phyloP scores from a whole-genome alignment of 2,329 filamentous ascomycete genomes.

The Botrytis squamosa region DNA sequence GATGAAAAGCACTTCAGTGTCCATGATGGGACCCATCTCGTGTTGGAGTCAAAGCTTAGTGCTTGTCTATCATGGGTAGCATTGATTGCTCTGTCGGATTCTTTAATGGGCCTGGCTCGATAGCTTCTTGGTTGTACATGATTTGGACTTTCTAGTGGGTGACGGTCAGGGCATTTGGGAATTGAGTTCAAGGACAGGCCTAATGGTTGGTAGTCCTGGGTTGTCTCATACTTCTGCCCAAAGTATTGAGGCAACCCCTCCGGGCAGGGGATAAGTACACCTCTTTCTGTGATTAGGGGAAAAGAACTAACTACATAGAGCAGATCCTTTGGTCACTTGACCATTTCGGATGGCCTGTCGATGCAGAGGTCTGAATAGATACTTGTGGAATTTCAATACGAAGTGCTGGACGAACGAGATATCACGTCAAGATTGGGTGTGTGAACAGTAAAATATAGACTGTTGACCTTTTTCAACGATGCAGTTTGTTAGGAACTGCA shows the following conservation, averaged over 20 bases:
- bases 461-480: slow-evolving; percentile 55
- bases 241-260: slow-evolving; percentile 35
- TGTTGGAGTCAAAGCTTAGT: slow-evolving; percentile 92
- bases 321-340: not conserved
- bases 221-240: slow-evolving; percentile 30
- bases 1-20: slow-evolving; percentile 29
- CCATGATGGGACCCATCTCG: slow-evolving; percentile 74
- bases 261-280: slow-evolving; percentile 39
- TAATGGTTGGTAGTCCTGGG: slow-evolving; percentile 38
- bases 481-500: slow-evolving; percentile 70
- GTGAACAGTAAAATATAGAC: not conserved
- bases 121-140: slow-evolving; percentile 27
- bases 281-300: slow-evolving; percentile 3
- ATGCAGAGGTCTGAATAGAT: not conserved
- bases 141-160: slow-evolving; percentile 15
- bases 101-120: slow-evolving; percentile 19
- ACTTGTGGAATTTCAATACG: no score
- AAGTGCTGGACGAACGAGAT: not conserved
- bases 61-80: slow-evolving; percentile 62
- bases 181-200: slow-evolving; percentile 32
- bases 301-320: not conserved
- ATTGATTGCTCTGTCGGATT: slow-evolving; percentile 26
- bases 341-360: no score
- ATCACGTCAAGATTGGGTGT: not conserved
- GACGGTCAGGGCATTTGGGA: slow-evolving; percentile 3